Base-by-base conservation (phyloP, 768 basidiomycete species). In the Leccinum subgranulosum region DNA sequence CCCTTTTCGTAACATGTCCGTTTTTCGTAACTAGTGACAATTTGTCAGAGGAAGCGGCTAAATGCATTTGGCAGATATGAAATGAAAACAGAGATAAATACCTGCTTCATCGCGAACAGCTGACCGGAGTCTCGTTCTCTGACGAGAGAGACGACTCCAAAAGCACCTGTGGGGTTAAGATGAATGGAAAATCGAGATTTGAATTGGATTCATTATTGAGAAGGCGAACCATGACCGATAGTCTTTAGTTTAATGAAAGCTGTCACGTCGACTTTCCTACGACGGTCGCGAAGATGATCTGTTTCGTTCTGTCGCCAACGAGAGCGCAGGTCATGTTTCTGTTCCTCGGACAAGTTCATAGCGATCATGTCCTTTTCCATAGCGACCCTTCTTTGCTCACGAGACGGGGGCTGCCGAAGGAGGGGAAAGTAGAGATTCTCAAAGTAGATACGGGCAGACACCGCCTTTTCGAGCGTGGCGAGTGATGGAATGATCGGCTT, bases 91-190 rank as follows among this genome's bases (percentile, higher is more conserved):
- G 49, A 64, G 33, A 60, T 46, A 58, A 62, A 72, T 69, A 92
- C 90, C 87, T 98, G 91, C 73, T 98, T 99, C 92, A 99, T 98
- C 54, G 94, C 94, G 68, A 86, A 98, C 48, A 98, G 77, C 59
- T 85, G 83, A 17, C 92, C 90, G 4, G 86, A 84, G 25, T 83
- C 79, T 65, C 82, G 83, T 74, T 98, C 94, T 72, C 80, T 85
- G 39, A 97, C 96, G 51, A 99, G 84, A 10, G 88, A 90, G 17
- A 99, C 96, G 47, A 98, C 95, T 1, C 95, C 96, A 74, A 99
- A 98, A 10, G 95, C 95, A 64, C 93, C 93, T 88, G 73, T 58
- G 61, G 65, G 62, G 62, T 67, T 69, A 69, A 57, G 60, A 66
- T 72, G 67, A 63, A 64, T 49, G 53, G 41, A 60, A 58, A 60